Evolutionary conservation across 2,329 filamentous ascomycete species (phyloP), one percentile per base, ranked within the genome.

Genomic region (Fonsecaea nubica): DNA sequence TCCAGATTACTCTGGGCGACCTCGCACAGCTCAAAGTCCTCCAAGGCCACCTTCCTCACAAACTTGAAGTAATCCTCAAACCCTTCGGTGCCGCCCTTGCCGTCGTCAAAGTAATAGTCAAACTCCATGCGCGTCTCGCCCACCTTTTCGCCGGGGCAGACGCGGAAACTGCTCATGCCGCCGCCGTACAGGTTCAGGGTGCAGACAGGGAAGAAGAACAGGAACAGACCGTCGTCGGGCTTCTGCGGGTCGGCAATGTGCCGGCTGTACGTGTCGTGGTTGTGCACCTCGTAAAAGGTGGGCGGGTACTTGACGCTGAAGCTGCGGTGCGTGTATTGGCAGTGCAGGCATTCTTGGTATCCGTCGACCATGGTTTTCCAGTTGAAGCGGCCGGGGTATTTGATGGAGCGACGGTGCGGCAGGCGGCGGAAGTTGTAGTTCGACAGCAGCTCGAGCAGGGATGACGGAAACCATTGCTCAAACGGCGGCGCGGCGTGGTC

Each of bases 321-420:
- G 4, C 82, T 82, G 0, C 84, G 84, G 66, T 87, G 85, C 0
- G 85, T 86, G 74, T 86, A 87, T 71, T 84, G 82, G 75, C 84
- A 86, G 73, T 86, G 84, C 21, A 87, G 79, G 68, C 85, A 87
- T 74, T 87, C 85, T 73, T 86, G 84, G 67, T 85, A 86, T 7
- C 84, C 84, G 66, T 86, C 84, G 30, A 86, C 83, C 84, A 86
- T 86, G 0, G 84, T 86, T 72, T 86, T 86, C 84, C 84, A 86
- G 73, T 87, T 87, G 77, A 87, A 86, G 0, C 79, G 78, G 2
- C 85, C 85, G 58, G 83, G 79, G 63, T 87, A 87, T n/a, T 79
- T 80, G 68, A 87, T 84, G 52, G 82, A 83, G 25, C 81, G 79
- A 2, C 83, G 79, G 69, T 85, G 78, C 0, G 84, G 84, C 1